These are phyloP conservation scores for Fusarium sp. DNA, from an alignment of 2,329 filamentous ascomycete species.

Conservation along the genomic window DNA sequence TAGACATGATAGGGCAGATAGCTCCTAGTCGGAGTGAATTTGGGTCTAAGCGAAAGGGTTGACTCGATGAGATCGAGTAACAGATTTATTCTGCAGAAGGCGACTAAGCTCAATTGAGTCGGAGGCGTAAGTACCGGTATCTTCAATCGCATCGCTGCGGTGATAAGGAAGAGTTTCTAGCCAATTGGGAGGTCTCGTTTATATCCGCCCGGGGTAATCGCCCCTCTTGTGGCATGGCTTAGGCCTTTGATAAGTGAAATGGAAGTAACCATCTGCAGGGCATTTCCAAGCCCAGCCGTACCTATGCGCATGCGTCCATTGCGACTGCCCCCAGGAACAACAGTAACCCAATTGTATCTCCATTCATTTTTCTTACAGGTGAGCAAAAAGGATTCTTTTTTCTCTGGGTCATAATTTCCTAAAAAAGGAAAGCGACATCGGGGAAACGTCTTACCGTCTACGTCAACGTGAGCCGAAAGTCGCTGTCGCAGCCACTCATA, in stretches of 20 bases:
- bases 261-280: constrained; percentile 21
- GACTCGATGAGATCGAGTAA: constrained; percentile 62
- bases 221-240: constrained; percentile 31
- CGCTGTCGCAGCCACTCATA: constrained; percentile 10
- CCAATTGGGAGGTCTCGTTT: constrained; percentile 33
- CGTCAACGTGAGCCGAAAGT: constrained; percentile 17
- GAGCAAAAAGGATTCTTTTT: background rate
- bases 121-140: constrained; percentile 30
- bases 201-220: constrained; percentile 41
- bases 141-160: constrained; percentile 27
- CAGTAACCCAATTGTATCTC: too few species aligned
- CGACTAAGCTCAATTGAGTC: constrained; percentile 26
- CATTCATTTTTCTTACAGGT: background rate
- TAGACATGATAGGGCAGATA: constrained; percentile 33
- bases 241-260: constrained; percentile 12
- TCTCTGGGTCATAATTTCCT: background rate
- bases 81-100: constrained; percentile 26
- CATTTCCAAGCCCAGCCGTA: constrained; percentile 22
- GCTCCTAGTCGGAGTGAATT: constrained; percentile 6
- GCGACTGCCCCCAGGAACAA: background rate
- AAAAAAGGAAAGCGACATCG: background rate
- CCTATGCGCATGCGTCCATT: background rate
- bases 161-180: constrained; percentile 31
- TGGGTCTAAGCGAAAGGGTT: constrained; percentile 39
- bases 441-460: background rate